phyloP scores from a whole-genome alignment of 2,329 filamentous ascomycete genomes.

The Neocucurbitaria cava region DNA sequence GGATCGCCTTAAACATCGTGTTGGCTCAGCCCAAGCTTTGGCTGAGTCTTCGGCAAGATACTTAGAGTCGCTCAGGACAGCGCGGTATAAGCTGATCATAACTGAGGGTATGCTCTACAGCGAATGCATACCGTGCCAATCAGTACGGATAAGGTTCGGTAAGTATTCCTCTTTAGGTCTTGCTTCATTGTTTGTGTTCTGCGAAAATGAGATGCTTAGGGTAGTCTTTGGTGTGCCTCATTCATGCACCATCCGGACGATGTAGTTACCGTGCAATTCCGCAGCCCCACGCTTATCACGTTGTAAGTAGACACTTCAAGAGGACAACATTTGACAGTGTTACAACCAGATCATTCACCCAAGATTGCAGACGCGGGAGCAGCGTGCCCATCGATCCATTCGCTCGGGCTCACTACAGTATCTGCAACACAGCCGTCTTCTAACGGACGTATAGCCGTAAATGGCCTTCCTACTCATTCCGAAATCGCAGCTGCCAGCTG shows the following conservation, averaged over 20 bases:
- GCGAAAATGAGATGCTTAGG: neutral
- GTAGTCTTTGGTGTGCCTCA: neutral
- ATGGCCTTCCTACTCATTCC: neutral
- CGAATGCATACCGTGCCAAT: neutral
- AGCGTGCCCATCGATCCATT: neutral
- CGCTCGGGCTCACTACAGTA: neutral
- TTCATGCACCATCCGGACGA: neutral
- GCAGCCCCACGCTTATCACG: neutral
- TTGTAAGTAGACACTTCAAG: neutral
- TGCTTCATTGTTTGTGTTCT: neutral
- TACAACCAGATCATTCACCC: neutral
- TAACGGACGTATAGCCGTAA: too few species aligned
- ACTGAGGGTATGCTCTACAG: neutral
- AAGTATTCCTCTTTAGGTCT: neutral
- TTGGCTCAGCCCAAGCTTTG: neutral
- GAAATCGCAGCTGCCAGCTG: neutral
- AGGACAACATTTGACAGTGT: neutral
- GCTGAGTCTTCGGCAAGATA: neutral
- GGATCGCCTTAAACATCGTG: neutral
- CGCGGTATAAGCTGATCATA: neutral
- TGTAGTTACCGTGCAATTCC: neutral
- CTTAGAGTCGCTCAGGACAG: neutral
- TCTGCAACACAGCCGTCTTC: conserved; percentile 1
- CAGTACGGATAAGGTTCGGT: neutral
- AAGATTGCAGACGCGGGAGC: neutral